Evolutionary conservation across 2,329 filamentous ascomycete genomes (phyloP).

Genomic region (Monosporascus cannonballus): DNA sequence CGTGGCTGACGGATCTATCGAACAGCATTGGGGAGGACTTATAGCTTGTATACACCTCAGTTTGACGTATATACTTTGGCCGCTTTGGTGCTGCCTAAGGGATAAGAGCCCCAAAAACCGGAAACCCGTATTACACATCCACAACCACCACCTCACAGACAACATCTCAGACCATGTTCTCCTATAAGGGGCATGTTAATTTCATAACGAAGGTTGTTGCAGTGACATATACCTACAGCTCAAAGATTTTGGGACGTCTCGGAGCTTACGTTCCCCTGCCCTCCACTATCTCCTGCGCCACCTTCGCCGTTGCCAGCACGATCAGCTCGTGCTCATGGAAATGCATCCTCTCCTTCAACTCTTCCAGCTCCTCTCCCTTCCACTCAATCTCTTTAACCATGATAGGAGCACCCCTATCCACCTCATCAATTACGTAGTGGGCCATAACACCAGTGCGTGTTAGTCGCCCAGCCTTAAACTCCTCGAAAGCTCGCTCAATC

Average conservation of each 20-base stretch:
- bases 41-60: no score
- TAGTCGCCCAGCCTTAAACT: constrained; percentile 51
- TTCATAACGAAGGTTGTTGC: constrained; percentile 1
- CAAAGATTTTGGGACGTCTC: constrained; percentile 1
- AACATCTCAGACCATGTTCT: constrained; percentile 1
- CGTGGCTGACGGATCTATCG: no score
- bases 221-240: constrained; percentile 1
- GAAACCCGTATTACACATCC: no score
- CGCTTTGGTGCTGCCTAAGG: no score
- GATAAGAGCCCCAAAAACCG: no score
- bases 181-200: not conserved
- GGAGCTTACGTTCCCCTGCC: not conserved
- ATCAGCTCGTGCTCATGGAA: constrained; percentile 71
- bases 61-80: no score
- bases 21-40: no score
- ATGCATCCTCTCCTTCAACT: constrained; percentile 70
- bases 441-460: constrained; percentile 80
- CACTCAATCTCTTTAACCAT: constrained; percentile 63
- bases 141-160: no score
- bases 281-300: not conserved
- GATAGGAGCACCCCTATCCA: constrained; percentile 74
- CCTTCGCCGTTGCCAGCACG: constrained; percentile 57
- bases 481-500: constrained; percentile 63
- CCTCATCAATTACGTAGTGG: constrained; percentile 74
- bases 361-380: constrained; percentile 56